Evolutionary conservation across 352 stramenopile species (phyloP), one percentile per base, ranked within the genome.

Genomic region (Globisporangium irregulare): DNA sequence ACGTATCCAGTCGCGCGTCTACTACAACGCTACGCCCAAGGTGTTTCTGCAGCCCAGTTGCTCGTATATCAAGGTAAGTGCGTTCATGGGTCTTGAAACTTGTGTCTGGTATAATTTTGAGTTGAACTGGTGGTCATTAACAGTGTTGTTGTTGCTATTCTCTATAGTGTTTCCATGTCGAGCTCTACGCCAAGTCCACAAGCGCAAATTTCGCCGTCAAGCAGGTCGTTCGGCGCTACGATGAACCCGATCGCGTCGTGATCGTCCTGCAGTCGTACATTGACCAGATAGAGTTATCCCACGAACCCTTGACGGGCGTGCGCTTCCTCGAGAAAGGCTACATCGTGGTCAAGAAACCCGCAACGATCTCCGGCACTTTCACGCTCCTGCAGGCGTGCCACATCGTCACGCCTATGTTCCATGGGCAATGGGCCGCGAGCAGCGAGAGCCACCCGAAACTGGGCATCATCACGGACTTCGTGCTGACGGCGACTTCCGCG

Each of bases 211-310:
- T 64, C 8, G 29, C 10, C 14, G 58, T 48, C 36, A 64, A 38
- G 36, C 14, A 54, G 38, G 58, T 53, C 8, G n/a, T 66, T 20
- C 61, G 61, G 20, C 29, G 53, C 38, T 66, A 59, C 15, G 5
- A 59, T 15, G 32, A 66, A 24, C 7, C n/a, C 10, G 29, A 67
- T 25, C 62, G 62, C 20, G 15, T 51, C 20, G 62, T 67, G 48
- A 18, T 60, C 27, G 41, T 43, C 6, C 14, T 59, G 67, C 24
- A 74, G 72, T 79, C 82, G 20, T 81, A 78, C 55, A 86, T 87
- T 69, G 73, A 91, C 27, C 77, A 79, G 20, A 60, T 83, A 14
- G 68, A 82, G 64, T 91, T 89, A 59, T 74, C 74, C 43, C 67
- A 72, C 7, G 73, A 82, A 58, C 64, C 72, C 24, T 61, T 88